Percentiles rank a stretch among this genome's conserved stretches.
Conservation (phyloP, 164 flowering plant species). For the Aristolochia contorta region DNA sequence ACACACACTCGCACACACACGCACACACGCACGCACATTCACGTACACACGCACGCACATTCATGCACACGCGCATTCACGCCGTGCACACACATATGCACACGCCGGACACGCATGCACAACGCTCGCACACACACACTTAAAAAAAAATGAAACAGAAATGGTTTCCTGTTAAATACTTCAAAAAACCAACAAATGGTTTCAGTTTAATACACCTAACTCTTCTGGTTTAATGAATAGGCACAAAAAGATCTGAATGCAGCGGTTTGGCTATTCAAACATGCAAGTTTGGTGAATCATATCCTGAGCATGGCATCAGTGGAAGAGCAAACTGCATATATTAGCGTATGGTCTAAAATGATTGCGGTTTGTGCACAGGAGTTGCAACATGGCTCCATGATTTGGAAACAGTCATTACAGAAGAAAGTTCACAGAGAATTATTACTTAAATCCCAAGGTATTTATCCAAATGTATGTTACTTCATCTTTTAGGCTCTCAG, state of each 20-base stretch:
- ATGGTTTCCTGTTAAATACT: too few relatives aligned
- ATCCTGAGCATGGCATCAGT: constrained; percentile 42
- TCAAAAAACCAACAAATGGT: too few relatives aligned
- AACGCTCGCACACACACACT: too few relatives aligned
- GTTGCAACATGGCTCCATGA: constrained; percentile 57
- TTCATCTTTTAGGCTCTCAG: too few relatives aligned
- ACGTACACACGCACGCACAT: too few relatives aligned
- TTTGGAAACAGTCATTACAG: constrained; percentile 55
- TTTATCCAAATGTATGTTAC: not conserved
- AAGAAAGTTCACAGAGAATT: constrained; percentile 33
- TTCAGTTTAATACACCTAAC: too few relatives aligned
- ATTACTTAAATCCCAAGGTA: constrained; percentile 56
- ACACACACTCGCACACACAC: too few relatives aligned
- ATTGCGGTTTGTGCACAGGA: constrained; percentile 60
- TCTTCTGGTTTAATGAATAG: constrained; percentile 17
- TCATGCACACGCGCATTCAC: too few relatives aligned
- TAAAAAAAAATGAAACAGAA: too few relatives aligned
- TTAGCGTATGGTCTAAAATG: constrained; percentile 59
- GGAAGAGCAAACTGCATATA: constrained; percentile 46
- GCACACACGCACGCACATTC: too few relatives aligned
- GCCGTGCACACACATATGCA: too few relatives aligned
- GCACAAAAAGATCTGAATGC: constrained; percentile 51
- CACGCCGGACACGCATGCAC: too few relatives aligned
- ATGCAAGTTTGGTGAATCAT: constrained; percentile 34
- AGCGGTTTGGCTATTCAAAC: constrained; percentile 50